Evolutionary conservation across 495 filamentous ascomycete genomes (phyloP), one percentile per base, ranked within the genome.

Genomic region (Penicillium ucsense): DNA sequence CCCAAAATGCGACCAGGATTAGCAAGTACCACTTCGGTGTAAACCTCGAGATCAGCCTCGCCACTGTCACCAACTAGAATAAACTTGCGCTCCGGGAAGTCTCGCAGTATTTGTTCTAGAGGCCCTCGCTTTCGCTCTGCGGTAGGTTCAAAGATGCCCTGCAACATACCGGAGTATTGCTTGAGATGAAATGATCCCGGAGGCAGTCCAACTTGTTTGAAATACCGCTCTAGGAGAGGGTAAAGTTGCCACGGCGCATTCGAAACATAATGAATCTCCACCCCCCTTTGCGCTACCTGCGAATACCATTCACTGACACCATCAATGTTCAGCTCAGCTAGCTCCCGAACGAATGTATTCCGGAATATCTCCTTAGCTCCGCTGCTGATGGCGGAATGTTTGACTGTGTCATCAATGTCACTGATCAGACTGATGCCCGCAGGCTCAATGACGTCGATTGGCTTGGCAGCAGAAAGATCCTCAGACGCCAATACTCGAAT

Each of bases 381-480:
- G 50, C 78, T 76, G 5, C 77, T 72, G 53, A 99, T 92, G 9
- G 86, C 92, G 3, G 94, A 96, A 54, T 89, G 88, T 61, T 99
- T 99, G 49, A 99, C 85, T 0, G 92, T 99, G 64, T 99, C 92
- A 59, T 99, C 92, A 49, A 99, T 90, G 56, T 99, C 92, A 59
- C 88, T 96, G 57, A 99, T 96, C 45, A 99, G 47, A 59, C 90
- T 96, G 52, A 99, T 75, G 27, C 92, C 92, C n/a, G 63, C 70
- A 0, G 85, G 76, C 45, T 94, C 84, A 11, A 85, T 86, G 30
- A 95, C 72, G 35, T 79, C 70, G 34, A 97, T 75, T 9, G 82
- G 76, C 51, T 88, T 83, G 1, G 82, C 84, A 6, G 79, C 81
- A 7, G 89, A 95, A 4, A 99, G 72, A 35, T 83, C 77, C 63